phyloP scores from a whole-genome alignment of 768 basidiomycete genomes.

The Multifurca ochricompacta region DNA sequence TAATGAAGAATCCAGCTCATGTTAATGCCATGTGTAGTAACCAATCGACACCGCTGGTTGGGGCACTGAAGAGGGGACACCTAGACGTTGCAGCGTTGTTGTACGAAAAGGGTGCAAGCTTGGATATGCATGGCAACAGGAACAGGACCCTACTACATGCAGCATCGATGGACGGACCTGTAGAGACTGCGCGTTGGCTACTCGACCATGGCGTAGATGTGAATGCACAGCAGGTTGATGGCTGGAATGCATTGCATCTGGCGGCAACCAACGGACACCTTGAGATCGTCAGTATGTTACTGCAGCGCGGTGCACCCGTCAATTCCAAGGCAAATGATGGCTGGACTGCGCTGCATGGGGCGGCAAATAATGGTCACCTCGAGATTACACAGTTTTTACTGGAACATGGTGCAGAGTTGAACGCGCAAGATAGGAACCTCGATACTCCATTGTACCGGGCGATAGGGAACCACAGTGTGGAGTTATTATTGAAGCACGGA shows the following conservation, averaged over 20 bases:
- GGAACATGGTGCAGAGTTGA: background rate
- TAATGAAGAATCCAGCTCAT: background rate
- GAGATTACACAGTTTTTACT: background rate
- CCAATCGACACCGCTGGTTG: background rate
- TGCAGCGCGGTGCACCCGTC: background rate
- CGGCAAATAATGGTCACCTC: background rate
- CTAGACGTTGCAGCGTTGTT: background rate
- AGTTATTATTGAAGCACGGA: background rate
- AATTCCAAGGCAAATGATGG: background rate
- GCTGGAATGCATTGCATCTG: background rate
- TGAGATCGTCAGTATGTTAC: background rate
- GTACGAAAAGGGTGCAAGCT: background rate
- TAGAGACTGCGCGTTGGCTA: background rate
- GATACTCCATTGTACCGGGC: background rate
- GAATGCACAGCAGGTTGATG: background rate
- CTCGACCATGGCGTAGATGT: no score
- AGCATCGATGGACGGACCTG: background rate
- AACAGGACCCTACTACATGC: no score
- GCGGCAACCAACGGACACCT: background rate
- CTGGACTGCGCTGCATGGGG: background rate
- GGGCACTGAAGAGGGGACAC: background rate
- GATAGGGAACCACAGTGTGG: background rate
- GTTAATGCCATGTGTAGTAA: background rate
- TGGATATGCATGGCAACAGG: background rate
- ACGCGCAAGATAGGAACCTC: background rate